Conservation (phyloP, 1,139 yeast species). For the Pichia terricola region DNA sequence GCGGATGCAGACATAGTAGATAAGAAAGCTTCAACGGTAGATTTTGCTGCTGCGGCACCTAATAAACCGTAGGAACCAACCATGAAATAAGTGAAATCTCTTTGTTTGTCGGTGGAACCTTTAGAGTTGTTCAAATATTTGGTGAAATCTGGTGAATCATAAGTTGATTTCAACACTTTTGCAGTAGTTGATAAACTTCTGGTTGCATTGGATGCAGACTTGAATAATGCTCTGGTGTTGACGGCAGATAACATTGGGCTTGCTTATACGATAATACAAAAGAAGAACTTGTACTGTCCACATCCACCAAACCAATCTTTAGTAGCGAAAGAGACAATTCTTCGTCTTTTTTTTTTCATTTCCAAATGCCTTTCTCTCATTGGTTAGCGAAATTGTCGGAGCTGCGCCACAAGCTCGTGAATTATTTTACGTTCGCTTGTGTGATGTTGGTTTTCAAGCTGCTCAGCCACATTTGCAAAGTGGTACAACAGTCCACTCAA, state of each 20-base stretch:
- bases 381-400: not conserved
- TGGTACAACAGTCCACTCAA: too few relatives aligned
- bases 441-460: too few relatives aligned
- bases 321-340: too few relatives aligned
- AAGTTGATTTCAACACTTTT: conserved; percentile 55
- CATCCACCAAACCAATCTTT: too few relatives aligned
- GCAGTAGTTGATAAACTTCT: conserved; percentile 41
- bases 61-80: conserved; percentile 94
- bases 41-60: conserved; percentile 94
- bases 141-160: conserved; percentile 89
- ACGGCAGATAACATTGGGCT: not conserved
- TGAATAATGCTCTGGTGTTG: not conserved
- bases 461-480: too few relatives aligned
- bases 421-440: too few relatives aligned
- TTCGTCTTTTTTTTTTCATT: too few relatives aligned
- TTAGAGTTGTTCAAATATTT: conserved; percentile 67
- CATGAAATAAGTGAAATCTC: conserved; percentile 93
- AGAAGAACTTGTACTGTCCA: too few relatives aligned
- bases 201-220: conserved; percentile 5
- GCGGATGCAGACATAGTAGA: conserved; percentile 96
- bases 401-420: not conserved
- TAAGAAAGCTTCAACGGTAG: conserved; percentile 93
- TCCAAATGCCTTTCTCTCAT: not conserved
- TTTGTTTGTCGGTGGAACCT: conserved; percentile 58
- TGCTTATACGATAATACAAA: too few relatives aligned